Evolutionary conservation across 2,329 filamentous ascomycete species (phyloP).

Genomic region (Chaetomiaceae sp.): DNA sequence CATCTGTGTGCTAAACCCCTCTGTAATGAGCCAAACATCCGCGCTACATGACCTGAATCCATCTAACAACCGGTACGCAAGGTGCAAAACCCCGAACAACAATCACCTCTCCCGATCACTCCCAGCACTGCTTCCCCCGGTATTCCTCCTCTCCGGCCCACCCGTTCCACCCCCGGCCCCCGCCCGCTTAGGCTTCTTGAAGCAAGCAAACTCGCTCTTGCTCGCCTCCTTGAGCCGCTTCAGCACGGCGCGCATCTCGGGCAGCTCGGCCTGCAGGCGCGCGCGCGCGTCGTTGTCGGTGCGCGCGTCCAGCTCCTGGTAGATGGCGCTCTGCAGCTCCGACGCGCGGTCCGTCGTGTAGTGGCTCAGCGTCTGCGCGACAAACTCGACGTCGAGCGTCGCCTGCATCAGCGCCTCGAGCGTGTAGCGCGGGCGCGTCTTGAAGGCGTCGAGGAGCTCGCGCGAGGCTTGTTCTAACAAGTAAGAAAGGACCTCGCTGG

Average conservation of each 20-base stretch:
- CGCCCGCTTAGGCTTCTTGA: conserved; percentile 58
- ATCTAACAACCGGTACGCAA: no score
- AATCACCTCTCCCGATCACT: conserved; percentile 14
- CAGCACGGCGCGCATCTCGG: conserved; percentile 80
- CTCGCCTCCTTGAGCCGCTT: conserved; percentile 80
- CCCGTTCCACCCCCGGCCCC: conserved; percentile 3
- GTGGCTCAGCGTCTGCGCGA: conserved; percentile 85
- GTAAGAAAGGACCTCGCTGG: conserved; percentile 76
- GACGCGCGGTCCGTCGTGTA: conserved; percentile 82
- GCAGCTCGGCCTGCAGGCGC: conserved; percentile 77
- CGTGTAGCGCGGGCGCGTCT: conserved; percentile 61
- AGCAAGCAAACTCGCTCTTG: conserved; percentile 83
- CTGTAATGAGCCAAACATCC: no score
- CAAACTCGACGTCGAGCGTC: conserved; percentile 93
- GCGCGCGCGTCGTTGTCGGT: conserved; percentile 84
- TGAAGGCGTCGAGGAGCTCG: conserved; percentile 79
- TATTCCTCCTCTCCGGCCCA: conserved; percentile 22
- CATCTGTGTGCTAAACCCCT: background rate
- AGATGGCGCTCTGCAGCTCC: conserved; percentile 83
- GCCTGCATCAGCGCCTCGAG: conserved; percentile 90
- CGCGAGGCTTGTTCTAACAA: conserved; percentile 77
- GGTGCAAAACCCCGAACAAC: background rate
- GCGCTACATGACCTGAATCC: no score
- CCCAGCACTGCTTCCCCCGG: conserved; percentile 16
- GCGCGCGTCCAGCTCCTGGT: conserved; percentile 81